Evolutionary conservation across 2,329 filamentous ascomycete species (phyloP).

Genomic region (Alternaria burnsii): DNA sequence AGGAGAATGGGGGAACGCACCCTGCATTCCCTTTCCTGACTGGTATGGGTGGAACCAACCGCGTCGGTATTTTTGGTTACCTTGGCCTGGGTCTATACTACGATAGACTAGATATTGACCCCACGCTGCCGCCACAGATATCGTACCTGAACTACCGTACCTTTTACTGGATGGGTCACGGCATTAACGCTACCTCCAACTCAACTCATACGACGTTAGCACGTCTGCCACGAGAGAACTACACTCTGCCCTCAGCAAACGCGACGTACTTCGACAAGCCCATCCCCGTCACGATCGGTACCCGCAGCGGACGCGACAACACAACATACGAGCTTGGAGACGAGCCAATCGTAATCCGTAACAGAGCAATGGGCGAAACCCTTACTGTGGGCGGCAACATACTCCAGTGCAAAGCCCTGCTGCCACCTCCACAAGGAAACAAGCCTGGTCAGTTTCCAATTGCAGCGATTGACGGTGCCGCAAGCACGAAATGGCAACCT

Average conservation of each 20-base stretch:
- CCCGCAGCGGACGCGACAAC: constrained; percentile 39
- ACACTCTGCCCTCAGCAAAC: constrained; percentile 63
- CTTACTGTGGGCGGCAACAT: constrained; percentile 68
- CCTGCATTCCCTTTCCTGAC: constrained; percentile 77
- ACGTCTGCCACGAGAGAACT: constrained; percentile 54
- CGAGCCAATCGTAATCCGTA: constrained; percentile 64
- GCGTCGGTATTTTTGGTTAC: constrained; percentile 73
- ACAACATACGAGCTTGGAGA: constrained; percentile 57
- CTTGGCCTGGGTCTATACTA: constrained; percentile 69
- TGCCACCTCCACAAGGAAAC: constrained; percentile 51
- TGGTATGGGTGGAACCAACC: constrained; percentile 73
- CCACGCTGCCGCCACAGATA: constrained; percentile 72
- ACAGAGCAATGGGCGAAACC: constrained; percentile 65
- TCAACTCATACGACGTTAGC: constrained; percentile 70
- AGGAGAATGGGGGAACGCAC: constrained; percentile 70
- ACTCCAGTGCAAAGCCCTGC: constrained; percentile 67
- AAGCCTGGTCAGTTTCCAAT: constrained; percentile 74
- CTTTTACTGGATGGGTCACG: constrained; percentile 73
- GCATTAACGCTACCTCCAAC: constrained; percentile 68
- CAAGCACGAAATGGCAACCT: constrained; percentile 74
- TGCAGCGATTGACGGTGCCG: constrained; percentile 71
- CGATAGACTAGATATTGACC: constrained; percentile 69
- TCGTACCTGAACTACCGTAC: constrained; percentile 67
- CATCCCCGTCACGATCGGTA: constrained; percentile 68
- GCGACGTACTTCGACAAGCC: constrained; percentile 60